A percentile compares a stretch with the other conserved stretches of the same genome.
phyloP scores from a whole-genome alignment of 2,329 filamentous ascomycete species.

The Ceratocystis variospora region DNA sequence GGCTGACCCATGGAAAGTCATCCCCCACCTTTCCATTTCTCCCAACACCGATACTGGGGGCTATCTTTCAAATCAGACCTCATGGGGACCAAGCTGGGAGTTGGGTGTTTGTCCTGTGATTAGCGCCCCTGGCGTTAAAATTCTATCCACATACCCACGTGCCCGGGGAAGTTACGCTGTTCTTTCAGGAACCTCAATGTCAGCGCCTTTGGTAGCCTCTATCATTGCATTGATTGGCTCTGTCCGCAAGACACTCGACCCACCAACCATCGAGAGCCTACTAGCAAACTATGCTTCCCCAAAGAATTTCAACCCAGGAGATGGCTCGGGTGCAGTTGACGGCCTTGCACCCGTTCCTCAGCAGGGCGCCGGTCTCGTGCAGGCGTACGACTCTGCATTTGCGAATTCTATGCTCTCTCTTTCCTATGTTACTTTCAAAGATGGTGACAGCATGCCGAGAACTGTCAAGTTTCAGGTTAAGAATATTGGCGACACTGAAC shows the following conservation, averaged over 20 bases:
- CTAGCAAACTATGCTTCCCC: constrained; percentile 38
- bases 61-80: constrained; percentile 38
- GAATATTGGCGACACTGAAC: constrained; percentile 36
- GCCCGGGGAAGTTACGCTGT: constrained; percentile 32
- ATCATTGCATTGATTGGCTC: constrained; percentile 41
- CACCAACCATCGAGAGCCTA: constrained; percentile 35
- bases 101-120: constrained; percentile 43
- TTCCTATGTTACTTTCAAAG: constrained; percentile 49
- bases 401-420: constrained; percentile 39
- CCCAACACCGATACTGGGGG: constrained; percentile 36
- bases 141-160: constrained; percentile 41
- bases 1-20: constrained; percentile 29
- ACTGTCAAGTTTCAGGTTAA: constrained; percentile 40
- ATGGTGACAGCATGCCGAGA: constrained; percentile 42
- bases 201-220: constrained; percentile 41
- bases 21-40: constrained; percentile 25
- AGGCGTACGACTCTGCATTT: constrained; percentile 44
- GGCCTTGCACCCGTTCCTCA: constrained; percentile 43
- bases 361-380: constrained; percentile 46
- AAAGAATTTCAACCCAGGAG: constrained; percentile 35
- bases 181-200: constrained; percentile 47
- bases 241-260: constrained; percentile 37
- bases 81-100: constrained; percentile 49
- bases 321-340: constrained; percentile 25
- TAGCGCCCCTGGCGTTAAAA: constrained; percentile 42